Percentiles rank a stretch among this genome's conserved stretches.
phyloP scores from a whole-genome alignment of 2,329 filamentous ascomycete genomes.

The Colletotrichum tropicicola region DNA sequence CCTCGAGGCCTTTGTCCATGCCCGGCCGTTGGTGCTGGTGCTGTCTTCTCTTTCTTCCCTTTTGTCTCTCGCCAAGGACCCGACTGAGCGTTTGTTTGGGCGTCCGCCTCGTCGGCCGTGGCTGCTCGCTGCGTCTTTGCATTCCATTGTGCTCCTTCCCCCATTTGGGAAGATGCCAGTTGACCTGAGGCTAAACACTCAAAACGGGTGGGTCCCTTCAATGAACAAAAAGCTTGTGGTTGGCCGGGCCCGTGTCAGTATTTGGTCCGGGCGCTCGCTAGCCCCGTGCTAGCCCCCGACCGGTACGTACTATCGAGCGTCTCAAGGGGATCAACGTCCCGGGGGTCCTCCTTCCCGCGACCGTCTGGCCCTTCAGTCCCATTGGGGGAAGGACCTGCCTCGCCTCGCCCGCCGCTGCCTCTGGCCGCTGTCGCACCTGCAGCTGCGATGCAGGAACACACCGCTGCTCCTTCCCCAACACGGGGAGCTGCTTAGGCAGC shows the following conservation, averaged over 20 bases:
- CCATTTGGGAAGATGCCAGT: constrained; percentile 1
- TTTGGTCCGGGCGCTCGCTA: background rate
- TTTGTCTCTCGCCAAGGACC: background rate
- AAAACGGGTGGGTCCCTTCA: background rate
- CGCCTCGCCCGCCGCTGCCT: background rate
- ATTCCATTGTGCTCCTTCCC: background rate
- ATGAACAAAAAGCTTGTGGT: constrained; percentile 18
- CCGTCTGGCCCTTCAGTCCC: background rate
- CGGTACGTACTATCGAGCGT: background rate
- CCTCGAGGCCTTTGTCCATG: background rate
- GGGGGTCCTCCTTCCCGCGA: background rate
- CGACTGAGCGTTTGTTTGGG: background rate
- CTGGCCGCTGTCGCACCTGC: too few species aligned
- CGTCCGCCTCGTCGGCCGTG: background rate
- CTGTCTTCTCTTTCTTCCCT: background rate
- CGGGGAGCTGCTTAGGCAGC: too few species aligned
- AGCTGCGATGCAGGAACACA: too few species aligned
- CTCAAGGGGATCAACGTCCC: background rate
- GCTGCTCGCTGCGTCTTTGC: background rate
- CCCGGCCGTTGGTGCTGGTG: background rate
- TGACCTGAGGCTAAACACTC: background rate
- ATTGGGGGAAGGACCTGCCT: background rate
- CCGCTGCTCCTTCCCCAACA: too few species aligned
- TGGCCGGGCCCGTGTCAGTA: constrained; percentile 12
- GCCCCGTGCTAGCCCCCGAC: background rate